phyloP scores from a whole-genome alignment of 2,329 filamentous ascomycete species.

The Neopestalotiopsis clavispora region DNA sequence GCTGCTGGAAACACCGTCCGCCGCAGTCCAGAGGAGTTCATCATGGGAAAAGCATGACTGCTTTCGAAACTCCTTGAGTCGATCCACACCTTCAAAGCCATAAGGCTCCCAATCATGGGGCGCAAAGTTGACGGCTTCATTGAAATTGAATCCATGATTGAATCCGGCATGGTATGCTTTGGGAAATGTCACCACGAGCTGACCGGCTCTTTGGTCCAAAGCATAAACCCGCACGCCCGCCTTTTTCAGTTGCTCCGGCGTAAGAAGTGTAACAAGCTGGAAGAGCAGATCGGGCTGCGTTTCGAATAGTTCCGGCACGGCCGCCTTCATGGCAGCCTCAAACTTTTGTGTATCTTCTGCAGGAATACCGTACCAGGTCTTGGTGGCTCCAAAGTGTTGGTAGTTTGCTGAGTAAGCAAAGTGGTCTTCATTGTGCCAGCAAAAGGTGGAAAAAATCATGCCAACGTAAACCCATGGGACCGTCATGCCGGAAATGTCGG shows the following conservation, averaged over 20 bases:
- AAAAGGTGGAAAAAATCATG: slow-evolving; percentile 99
- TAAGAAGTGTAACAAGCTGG: slow-evolving; percentile 94
- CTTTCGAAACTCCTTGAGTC: slow-evolving; percentile 84
- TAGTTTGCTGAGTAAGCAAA: slow-evolving; percentile 98
- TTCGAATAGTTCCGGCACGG: slow-evolving; percentile 95
- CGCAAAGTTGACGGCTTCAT: slow-evolving; percentile 98
- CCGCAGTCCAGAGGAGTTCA: slow-evolving; percentile 89
- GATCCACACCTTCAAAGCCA: slow-evolving; percentile 83
- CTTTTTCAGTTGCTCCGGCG: slow-evolving; percentile 90
- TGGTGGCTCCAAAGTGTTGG: slow-evolving; percentile 96
- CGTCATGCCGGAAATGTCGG: slow-evolving; percentile 98
- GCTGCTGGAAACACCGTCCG: slow-evolving; percentile 72
- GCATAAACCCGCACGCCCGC: slow-evolving; percentile 93
- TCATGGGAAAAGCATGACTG: slow-evolving; percentile 98
- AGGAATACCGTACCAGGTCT: slow-evolving; percentile 99
- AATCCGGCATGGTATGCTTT: slow-evolving; percentile 98
- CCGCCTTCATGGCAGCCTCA: slow-evolving; percentile 91
- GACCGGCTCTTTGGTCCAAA: slow-evolving; percentile 92
- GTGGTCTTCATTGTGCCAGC: slow-evolving; percentile 99
- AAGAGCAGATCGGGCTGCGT: slow-evolving; percentile 96
- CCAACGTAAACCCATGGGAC: slow-evolving; percentile 99
- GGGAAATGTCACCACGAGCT: slow-evolving; percentile 96
- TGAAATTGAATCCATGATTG: slow-evolving; percentile 99
- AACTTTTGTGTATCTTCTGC: slow-evolving; percentile 94
- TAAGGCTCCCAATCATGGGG: slow-evolving; percentile 94